Base-by-base conservation (phyloP, 2,329 filamentous ascomycete genomes). In the Clathrospora elynae region DNA sequence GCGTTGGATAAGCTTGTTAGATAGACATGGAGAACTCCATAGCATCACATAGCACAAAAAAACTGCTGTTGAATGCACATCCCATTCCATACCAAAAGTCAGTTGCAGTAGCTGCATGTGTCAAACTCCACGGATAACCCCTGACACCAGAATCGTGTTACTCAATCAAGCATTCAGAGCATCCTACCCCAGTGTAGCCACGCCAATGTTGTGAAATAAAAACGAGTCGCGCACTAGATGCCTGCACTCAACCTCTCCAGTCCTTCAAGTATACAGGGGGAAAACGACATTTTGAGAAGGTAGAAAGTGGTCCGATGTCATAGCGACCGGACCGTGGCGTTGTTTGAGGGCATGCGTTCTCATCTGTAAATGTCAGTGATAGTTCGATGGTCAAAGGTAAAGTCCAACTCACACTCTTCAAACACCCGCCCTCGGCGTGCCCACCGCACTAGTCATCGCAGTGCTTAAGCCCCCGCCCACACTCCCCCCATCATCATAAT, bases 401-500 rank as follows among this genome's bases (percentile, higher is more conserved):
- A 9, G 16, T 29, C 13, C 17, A 18, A 40, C 51, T 31, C 40
- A 51, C 47, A 20, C 18, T 18, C 22, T 44, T 52, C 48, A 60
- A 26, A 46, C 20, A 22, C 42, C 37, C 20, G 55, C 56, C 42
- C 60, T 51, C 16, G 66, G 66, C 18, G 66, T 68, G 19, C 64
- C 66, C 19, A 67, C 63, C 4, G 62, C 56, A 33, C 59, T 64
- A 3, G 61, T 60, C 29, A 67, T 56, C 7, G 59, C 63, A 4
- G 64, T 67, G 40, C 61, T 64, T 17, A 59, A 29, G 5, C 75
- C 78, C 49, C 81, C 80, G 19, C 73, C 77, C 36, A 70, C 71
- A 11, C 74, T 73, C n/a, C 66, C 71, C 9, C 72, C 68, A 39
- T 77, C 75, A 35, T 83, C 80, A 42, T 79, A 82, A 62, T 81